These are phyloP conservation scores for Agaricales sp. DNA, from an alignment of 1,284 basidiomycete genomes.

Conservation along the genomic window DNA sequence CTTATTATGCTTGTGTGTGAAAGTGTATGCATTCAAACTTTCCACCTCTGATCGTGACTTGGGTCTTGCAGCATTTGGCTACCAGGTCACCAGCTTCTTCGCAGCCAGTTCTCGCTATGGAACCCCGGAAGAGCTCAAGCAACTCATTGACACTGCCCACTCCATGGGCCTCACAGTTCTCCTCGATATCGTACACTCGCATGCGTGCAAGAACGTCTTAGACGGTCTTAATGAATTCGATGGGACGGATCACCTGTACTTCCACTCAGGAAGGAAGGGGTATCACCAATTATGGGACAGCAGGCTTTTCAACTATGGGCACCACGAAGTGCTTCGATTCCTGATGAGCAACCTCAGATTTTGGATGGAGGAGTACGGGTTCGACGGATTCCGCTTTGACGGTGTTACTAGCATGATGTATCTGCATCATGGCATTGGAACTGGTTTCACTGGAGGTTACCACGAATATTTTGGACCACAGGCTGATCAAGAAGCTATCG, in stretches of 20 bases:
- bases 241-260: constrained; percentile 93
- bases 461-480: constrained; percentile 92
- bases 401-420: constrained; percentile 99
- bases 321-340: constrained; percentile 91
- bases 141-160: constrained; percentile 92
- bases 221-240: constrained; percentile 96
- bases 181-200: constrained; percentile 95
- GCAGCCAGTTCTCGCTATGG: constrained; percentile 95
- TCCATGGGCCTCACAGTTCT: constrained; percentile 88
- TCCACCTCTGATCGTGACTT: constrained; percentile 9
- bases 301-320: constrained; percentile 92
- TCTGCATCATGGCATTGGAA: constrained; percentile 92
- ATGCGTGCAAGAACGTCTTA: constrained; percentile 95
- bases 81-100: constrained; percentile 97
- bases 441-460: constrained; percentile 95
- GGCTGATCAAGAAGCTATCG: constrained; percentile 84
- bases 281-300: constrained; percentile 96
- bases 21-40: not conserved
- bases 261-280: constrained; percentile 88
- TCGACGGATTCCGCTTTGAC: constrained; percentile 97
- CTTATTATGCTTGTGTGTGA: constrained; percentile 89
- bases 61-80: constrained; percentile 72
- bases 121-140: constrained; percentile 90
- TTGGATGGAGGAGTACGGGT: constrained; percentile 92
- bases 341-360: constrained; percentile 90